Evolutionary conservation across 192 early-diverging fungal genomes (phyloP), one percentile per base, ranked within the genome.

Genomic region (Kickxella alabastrina): DNA sequence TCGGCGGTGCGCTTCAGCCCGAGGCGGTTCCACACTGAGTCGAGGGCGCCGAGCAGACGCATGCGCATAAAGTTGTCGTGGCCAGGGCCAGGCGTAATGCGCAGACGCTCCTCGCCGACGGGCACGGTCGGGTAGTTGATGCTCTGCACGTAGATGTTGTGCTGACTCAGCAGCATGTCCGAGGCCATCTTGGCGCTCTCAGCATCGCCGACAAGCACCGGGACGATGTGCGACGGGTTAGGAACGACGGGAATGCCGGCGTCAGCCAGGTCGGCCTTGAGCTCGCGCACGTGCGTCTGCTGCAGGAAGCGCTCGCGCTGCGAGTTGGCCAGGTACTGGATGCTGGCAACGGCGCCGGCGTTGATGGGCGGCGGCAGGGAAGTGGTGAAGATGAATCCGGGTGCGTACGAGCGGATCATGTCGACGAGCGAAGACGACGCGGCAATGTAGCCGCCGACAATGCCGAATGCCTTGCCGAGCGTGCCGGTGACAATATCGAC

Each of bases 221-320:
- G 96, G 39, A 99, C 96, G 77, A 99, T 99, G 74, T 99, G 96
- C 61, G 91, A 93, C 18, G 96, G 96, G 77, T 99, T 99, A 61
- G 96, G 96, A 34, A 95, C 83, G 14, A 97, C 96, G 18, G 96
- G 96, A 58, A 99, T 95, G 46, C 88, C 93, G 19, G 90, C 77
- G 14, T 80, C 69, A 32, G 78, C 83, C 51, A 99, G 67, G 17
- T 82, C 84, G 24, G 79, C 64, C 80, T 99, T 99, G 52, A 99
- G 83, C 37, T 80, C 63, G 32, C 91, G 87, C 55, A 87, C 92
- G 76, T 99, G 88, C 46, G 91, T 75, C 76, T 99, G 96, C 78
- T 99, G 96, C 50, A 83, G 80, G 56, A 81, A 80, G 57, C 96
- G 91, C 76, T 99, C 96, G 45, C 77, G 76, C 48, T 79, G 77